Evolutionary conservation across 805 yeast species (phyloP).

Genomic region (Myxozyma sirexii): DNA sequence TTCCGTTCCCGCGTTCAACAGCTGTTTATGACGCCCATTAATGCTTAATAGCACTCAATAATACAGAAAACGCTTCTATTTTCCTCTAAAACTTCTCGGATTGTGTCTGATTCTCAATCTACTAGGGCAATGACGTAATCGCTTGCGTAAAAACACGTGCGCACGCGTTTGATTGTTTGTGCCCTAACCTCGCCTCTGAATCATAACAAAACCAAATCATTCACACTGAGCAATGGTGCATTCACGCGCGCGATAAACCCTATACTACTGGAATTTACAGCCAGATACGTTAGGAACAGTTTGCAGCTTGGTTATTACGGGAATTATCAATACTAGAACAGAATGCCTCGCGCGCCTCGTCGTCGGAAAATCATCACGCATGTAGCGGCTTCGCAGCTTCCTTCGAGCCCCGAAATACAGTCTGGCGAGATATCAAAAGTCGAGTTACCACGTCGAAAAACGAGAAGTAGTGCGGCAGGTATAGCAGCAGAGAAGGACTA

Average conservation of each 20-base stretch:
- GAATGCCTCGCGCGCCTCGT: conserved; percentile 26
- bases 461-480: neutral
- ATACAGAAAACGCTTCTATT: too few species aligned
- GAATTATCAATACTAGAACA: too few species aligned
- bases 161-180: neutral
- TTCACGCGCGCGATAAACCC: too few species aligned
- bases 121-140: neutral
- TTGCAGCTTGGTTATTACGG: too few species aligned
- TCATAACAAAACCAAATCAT: neutral
- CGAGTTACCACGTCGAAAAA: conserved; percentile 1
- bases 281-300: too few species aligned
- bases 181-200: neutral
- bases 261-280: too few species aligned
- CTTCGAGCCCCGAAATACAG: conserved; percentile 1
- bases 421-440: neutral
- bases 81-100: too few species aligned
- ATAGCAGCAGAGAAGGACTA: neutral
- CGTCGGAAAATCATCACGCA: conserved; percentile 13
- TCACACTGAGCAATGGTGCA: too few species aligned
- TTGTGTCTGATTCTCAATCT: too few species aligned
- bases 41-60: too few species aligned
- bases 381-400: neutral
- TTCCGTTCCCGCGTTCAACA: too few species aligned
- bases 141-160: conserved; percentile 1
- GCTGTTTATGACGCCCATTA: too few species aligned